A percentile compares a stretch with the other conserved stretches of the same genome.
Conservation (phyloP, 441 rosid species). For the Iberis amara region DNA sequence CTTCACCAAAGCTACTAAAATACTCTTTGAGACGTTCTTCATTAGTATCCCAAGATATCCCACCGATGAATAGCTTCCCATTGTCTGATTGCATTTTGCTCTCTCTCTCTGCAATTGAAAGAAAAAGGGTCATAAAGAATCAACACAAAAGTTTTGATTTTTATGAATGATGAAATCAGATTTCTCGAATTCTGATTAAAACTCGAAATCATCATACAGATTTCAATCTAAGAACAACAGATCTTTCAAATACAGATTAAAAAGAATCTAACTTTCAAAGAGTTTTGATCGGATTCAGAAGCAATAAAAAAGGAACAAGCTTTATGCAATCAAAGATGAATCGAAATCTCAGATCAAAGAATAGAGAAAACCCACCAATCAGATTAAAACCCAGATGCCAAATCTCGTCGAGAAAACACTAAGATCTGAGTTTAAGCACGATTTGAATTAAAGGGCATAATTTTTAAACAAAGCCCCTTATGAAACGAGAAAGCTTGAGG, state of each 20-base stretch:
- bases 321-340: conserved; percentile 21
- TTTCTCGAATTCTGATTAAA: too few species aligned
- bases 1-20: conserved; percentile 77
- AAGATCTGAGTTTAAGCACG: conserved; percentile 50
- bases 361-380: conserved; percentile 16
- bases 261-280: background rate
- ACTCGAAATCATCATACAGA: conserved; percentile 12
- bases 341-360: conserved; percentile 32
- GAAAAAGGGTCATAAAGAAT: background rate
- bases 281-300: conserved; percentile 17
- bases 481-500: background rate
- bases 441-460: conserved; percentile 38
- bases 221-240: conserved; percentile 36
- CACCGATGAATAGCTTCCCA: conserved; percentile 94
- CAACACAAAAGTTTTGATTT: background rate
- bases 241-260: conserved; percentile 29
- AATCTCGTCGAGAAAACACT: conserved; percentile 40
- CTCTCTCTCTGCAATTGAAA: conserved; percentile 16
- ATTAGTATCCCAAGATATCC: conserved; percentile 97
- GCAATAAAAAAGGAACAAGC: conserved; percentile 22
- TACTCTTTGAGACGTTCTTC: conserved; percentile 88
- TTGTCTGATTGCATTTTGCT: conserved; percentile 63
- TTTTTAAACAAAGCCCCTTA: conserved; percentile 30
- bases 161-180: too few species aligned
- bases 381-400: conserved; percentile 43